Conservation (phyloP, 768 basidiomycete genomes). For the Boletus speciosus region DNA sequence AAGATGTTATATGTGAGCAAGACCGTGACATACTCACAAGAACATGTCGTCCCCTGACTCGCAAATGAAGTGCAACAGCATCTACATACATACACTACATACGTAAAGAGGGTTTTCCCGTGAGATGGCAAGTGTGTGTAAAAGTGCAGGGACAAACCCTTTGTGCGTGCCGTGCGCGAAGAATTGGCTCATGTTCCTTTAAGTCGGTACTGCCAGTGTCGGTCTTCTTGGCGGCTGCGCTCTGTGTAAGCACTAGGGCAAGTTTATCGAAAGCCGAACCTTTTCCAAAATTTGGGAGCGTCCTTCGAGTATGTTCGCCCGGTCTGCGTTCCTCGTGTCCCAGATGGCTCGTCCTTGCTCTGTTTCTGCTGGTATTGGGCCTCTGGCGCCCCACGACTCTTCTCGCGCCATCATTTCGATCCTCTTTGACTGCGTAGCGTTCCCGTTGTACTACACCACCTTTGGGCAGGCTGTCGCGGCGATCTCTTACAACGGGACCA, state of each 20-base stretch:
- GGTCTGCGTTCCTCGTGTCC: conserved; percentile 55
- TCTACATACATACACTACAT: too few species aligned
- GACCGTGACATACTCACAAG: too few species aligned
- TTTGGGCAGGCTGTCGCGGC: conserved; percentile 41
- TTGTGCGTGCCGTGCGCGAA: conserved; percentile 26
- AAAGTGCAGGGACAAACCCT: conserved; percentile 35
- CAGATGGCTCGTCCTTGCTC: conserved; percentile 43
- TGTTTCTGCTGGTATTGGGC: conserved; percentile 51
- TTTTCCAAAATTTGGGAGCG: conserved; percentile 64
- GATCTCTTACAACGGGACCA: conserved; percentile 39
- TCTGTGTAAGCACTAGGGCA: conserved; percentile 26
- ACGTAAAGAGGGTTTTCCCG: too few species aligned
- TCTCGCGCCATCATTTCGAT: conserved; percentile 40
- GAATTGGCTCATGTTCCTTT: background rate
- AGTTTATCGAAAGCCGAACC: conserved; percentile 50
- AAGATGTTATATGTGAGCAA: conserved; percentile 28
- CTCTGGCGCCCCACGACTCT: conserved; percentile 33
- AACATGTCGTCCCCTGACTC: too few species aligned
- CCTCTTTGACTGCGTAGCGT: conserved; percentile 35
- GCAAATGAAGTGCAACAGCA: too few species aligned
- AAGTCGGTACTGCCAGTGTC: conserved; percentile 29
- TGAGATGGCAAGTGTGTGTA: too few species aligned
- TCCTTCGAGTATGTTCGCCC: conserved; percentile 60
- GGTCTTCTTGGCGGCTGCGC: conserved; percentile 48
- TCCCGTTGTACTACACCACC: conserved; percentile 44